Conservation (phyloP, 1,284 basidiomycete genomes). For the Ustilago tritici region DNA sequence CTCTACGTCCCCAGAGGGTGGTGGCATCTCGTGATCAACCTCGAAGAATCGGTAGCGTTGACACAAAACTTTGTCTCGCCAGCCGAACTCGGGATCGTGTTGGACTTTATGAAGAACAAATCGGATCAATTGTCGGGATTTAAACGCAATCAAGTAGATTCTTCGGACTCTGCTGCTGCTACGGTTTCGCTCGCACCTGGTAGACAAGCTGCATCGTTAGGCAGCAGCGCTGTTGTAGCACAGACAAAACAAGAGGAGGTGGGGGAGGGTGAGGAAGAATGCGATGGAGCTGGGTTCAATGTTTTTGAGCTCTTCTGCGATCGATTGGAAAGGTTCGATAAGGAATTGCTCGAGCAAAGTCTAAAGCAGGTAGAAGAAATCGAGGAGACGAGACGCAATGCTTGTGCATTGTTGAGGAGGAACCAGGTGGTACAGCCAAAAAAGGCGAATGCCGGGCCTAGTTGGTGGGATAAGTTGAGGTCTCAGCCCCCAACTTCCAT, state of each 20-base stretch:
- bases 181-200: slow-evolving; percentile 18
- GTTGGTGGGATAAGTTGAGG: slow-evolving; percentile 48
- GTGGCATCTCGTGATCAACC: slow-evolving; percentile 67
- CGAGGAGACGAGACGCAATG: slow-evolving; percentile 17
- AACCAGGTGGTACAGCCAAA: slow-evolving; percentile 4
- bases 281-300: slow-evolving; percentile 47
- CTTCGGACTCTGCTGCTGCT: background rate
- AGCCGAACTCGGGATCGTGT: slow-evolving; percentile 69
- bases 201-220: slow-evolving; percentile 27
- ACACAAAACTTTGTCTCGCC: slow-evolving; percentile 72
- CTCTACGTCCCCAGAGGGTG: slow-evolving; percentile 70
- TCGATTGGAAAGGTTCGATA: slow-evolving; percentile 46
- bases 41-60: slow-evolving; percentile 68
- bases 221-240: background rate
- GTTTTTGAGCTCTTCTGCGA: slow-evolving; percentile 54
- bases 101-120: slow-evolving; percentile 71
- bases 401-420: slow-evolving; percentile 20
- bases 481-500: background rate
- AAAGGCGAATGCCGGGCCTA: slow-evolving; percentile 16
- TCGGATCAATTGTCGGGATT: slow-evolving; percentile 71
- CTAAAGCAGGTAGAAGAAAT: slow-evolving; percentile 34
- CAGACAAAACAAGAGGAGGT: background rate
- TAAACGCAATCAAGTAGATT: slow-evolving; percentile 48
- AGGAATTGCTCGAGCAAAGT: slow-evolving; percentile 24
- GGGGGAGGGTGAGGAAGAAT: slow-evolving; percentile 48